phyloP scores from a whole-genome alignment of 371 early-diverging fungal genomes.

The Haplosporangium sp. region DNA sequence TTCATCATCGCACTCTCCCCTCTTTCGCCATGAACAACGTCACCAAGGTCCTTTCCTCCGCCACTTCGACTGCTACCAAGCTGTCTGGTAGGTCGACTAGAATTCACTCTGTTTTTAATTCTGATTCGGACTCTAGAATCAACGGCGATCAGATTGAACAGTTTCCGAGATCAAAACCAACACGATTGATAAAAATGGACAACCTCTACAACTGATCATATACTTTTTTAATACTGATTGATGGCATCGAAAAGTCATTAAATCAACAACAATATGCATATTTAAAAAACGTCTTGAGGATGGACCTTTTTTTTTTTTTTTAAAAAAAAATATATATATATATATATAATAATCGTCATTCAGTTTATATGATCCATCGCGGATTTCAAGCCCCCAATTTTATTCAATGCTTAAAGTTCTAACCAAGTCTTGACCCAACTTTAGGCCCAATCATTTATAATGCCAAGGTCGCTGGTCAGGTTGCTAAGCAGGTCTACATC shows the following conservation, averaged over 20 bases:
- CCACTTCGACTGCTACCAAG: conserved; percentile 47
- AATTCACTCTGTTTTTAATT: neutral
- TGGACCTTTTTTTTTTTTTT: too few relatives aligned
- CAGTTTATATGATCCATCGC: neutral
- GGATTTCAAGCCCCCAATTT: neutral
- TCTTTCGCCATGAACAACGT: conserved; percentile 40
- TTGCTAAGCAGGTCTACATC: conserved; percentile 78
- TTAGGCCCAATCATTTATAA: conserved; percentile 63
- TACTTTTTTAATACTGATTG: too few relatives aligned
- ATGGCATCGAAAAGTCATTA: too few relatives aligned
- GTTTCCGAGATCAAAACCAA: neutral
- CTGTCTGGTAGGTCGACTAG: conserved; percentile 42
- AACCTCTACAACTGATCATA: neutral
- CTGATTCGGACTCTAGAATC: neutral
- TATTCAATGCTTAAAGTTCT: neutral
- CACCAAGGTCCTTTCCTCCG: conserved; percentile 46
- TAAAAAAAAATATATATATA: too few relatives aligned
- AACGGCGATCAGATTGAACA: conserved; percentile 1
- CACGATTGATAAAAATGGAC: neutral
- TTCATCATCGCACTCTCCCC: conserved; percentile 14
- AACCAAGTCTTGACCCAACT: neutral
- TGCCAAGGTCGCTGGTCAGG: conserved; percentile 73
- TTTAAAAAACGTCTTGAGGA: too few relatives aligned
- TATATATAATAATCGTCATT: neutral
- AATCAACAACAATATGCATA: too few relatives aligned